Evolutionary conservation across 176 grass and related monocot species (phyloP), one percentile per base, ranked within the genome.

Genomic region (Carex littledalei): DNA sequence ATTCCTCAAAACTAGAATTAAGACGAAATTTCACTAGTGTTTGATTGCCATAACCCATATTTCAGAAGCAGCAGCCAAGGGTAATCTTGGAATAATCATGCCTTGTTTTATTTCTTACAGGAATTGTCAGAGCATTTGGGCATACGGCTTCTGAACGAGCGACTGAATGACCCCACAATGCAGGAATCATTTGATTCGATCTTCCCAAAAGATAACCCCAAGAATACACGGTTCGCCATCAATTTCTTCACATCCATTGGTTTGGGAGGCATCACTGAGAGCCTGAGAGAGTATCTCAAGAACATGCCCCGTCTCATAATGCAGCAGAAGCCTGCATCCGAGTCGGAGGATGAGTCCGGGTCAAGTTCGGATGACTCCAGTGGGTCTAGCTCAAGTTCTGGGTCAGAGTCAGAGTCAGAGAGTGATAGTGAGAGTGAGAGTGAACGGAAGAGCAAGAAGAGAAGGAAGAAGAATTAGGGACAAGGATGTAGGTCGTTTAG

Each of bases 291-390:
- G 78, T 92, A 98, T 62, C 87, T 98, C 67, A 98, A 98, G 81
- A 98, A 95, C 55, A 98, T 98, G 95, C 95, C 95, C 0, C 88
- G 93, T 14, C 85, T 98, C 52, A 98, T 98, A 86, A 98, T 98
- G 95, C 93, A 95, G 67, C 95, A 98, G 57, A 94, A 94, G 78
- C 85, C 84, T 2, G 80, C 84, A 0, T 83, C 77, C 1, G 88
- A 91, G 1, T 87, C 84, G 21, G 91, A 90, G 79, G 94, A 92
- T 60, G 83, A 85, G 52, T 90, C 82, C 29, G 88, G 89, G 21
- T 77, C 84, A n/a, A 84, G 61, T 22, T 86, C 80, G 12, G 91
- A 76, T 68, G 88, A 81, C 70, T 89, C 88, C 6, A 77, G 83
- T 73, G 86, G 29, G 24, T 90, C 88, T 53, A 37, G 63, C 81